phyloP scores from a whole-genome alignment of 495 filamentous ascomycete genomes.

The Talaromyces wortmannii region DNA sequence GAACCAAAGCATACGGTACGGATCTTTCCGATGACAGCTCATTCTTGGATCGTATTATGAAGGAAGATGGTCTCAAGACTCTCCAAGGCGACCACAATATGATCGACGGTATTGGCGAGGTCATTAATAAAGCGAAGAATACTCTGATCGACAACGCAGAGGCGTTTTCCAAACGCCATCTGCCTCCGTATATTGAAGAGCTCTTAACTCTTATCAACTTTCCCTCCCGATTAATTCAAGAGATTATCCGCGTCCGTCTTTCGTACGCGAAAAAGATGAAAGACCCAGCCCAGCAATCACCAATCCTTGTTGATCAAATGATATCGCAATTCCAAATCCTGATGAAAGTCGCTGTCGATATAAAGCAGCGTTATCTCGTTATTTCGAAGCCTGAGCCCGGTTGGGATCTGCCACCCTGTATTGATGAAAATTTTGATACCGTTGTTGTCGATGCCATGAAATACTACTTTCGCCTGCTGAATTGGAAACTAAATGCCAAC shows the following conservation, averaged over 20 bases:
- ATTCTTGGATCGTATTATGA: constrained; percentile 95
- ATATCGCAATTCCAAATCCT: constrained; percentile 93
- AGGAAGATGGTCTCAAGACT: constrained; percentile 90
- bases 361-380: constrained; percentile 80
- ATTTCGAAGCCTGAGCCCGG: constrained; percentile 84
- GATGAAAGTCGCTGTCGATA: constrained; percentile 80
- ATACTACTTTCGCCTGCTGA: constrained; percentile 95
- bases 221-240: constrained; percentile 89
- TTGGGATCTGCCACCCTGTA: constrained; percentile 93
- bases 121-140: constrained; percentile 88
- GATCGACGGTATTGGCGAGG: constrained; percentile 70
- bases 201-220: constrained; percentile 94
- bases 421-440: constrained; percentile 93
- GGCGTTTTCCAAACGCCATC: constrained; percentile 79
- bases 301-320: constrained; percentile 93
- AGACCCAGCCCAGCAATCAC: constrained; percentile 75
- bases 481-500: constrained; percentile 94
- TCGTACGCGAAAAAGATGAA: constrained; percentile 91
- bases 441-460: constrained; percentile 92
- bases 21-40: constrained; percentile 81
- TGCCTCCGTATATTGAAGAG: constrained; percentile 96
- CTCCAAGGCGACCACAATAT: constrained; percentile 79
- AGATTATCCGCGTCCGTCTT: constrained; percentile 91
- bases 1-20: constrained; percentile 37
- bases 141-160: constrained; percentile 85